Evolutionary conservation across 2,329 filamentous ascomycete species (phyloP).

Genomic region (Diaporthe citriasiana): DNA sequence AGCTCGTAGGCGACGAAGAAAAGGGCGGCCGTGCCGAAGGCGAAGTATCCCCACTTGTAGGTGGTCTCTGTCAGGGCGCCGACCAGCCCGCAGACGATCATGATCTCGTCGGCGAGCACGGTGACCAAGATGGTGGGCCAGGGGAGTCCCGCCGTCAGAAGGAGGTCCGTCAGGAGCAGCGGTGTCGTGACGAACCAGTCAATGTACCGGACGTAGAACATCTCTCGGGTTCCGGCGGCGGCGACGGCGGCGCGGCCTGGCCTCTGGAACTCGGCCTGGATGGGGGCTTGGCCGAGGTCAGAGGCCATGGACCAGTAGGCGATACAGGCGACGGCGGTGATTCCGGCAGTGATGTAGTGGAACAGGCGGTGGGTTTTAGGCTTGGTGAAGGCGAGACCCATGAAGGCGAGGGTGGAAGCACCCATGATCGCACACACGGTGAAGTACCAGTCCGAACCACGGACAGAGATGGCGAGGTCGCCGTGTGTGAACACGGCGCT

Average conservation of each 20-base stretch:
- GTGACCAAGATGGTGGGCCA: constrained; percentile 75
- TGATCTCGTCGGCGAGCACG: constrained; percentile 73
- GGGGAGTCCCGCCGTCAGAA: constrained; percentile 74
- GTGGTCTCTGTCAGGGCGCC: constrained; percentile 72
- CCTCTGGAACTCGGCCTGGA: constrained; percentile 70
- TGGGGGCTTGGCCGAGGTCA: constrained; percentile 74
- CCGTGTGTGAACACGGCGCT: constrained; percentile 62
- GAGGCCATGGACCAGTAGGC: constrained; percentile 78
- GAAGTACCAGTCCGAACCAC: constrained; percentile 75
- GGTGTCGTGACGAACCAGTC: constrained; percentile 76
- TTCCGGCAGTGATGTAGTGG: constrained; percentile 73
- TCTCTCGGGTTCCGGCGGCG: constrained; percentile 67
- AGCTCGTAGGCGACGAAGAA: constrained; percentile 74
- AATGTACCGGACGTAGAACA: constrained; percentile 77
- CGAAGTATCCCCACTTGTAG: constrained; percentile 80
- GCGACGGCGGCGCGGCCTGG: constrained; percentile 58
- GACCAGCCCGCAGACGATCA: constrained; percentile 77
- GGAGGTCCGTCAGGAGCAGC: constrained; percentile 71
- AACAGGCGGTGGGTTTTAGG: constrained; percentile 70
- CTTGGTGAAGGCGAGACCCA: constrained; percentile 66
- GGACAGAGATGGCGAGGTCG: constrained; percentile 70
- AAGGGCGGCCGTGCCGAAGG: constrained; percentile 68
- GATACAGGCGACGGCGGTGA: constrained; percentile 71
- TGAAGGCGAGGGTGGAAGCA: constrained; percentile 64
- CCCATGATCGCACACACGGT: constrained; percentile 73